phyloP scores from a whole-genome alignment of 176 grass and related monocot species.

The Eragrostis nindensis region DNA sequence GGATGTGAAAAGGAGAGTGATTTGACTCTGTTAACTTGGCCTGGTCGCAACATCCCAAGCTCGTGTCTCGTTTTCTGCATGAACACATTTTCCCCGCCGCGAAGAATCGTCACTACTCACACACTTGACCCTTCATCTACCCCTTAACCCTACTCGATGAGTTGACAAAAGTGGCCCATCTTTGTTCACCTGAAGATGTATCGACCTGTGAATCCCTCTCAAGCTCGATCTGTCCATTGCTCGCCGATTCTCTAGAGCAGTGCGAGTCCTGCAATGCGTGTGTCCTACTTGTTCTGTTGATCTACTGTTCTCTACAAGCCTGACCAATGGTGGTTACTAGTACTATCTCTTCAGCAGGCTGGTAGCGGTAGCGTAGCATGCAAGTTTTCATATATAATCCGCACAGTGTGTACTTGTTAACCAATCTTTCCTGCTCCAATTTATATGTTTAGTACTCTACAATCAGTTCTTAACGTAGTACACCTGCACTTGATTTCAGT shows the following conservation, averaged over 20 bases:
- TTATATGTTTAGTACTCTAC: no score
- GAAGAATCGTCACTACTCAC: no score
- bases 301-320: not conserved
- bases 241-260: not conserved
- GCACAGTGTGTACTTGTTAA: not conserved
- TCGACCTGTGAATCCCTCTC: not conserved
- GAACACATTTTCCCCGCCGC: no score
- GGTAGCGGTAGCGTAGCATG: not conserved
- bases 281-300: not conserved
- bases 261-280: not conserved
- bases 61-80: not conserved
- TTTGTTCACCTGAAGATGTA: not conserved
- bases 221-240: not conserved
- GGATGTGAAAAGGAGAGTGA: not conserved
- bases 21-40: constrained; percentile 7
- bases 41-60: constrained; percentile 21
- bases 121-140: not conserved
- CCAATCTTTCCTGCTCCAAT: not conserved
- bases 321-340: not conserved
- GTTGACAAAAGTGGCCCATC: not conserved
- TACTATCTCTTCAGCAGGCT: not conserved
- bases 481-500: not conserved
- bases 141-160: not conserved
- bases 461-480: not conserved
- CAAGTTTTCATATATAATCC: not conserved